Conservation (phyloP, 352 stramenopile genomes). For the Phytophthora chlamydospora region DNA sequence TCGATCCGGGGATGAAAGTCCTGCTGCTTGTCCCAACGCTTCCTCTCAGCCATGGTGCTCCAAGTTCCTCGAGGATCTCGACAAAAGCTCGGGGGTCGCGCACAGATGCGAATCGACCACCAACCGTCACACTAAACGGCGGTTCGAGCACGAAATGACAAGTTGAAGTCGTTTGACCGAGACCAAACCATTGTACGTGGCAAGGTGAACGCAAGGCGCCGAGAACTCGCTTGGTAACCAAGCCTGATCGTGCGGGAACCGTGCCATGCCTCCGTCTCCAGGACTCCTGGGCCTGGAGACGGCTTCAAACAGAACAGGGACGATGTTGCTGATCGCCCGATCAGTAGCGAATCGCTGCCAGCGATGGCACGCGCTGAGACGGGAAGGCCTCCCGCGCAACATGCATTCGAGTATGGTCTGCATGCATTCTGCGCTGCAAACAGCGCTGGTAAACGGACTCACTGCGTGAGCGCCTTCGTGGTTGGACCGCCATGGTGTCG, state of each 20-base stretch:
- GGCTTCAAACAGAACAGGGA: constrained; percentile 4
- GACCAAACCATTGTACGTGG: too few relatives aligned
- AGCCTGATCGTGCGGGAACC: too few relatives aligned
- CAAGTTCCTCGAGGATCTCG: neutral
- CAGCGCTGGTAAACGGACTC: neutral
- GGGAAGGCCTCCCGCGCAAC: neutral
- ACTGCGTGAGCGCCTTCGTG: too few relatives aligned
- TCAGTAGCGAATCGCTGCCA: too few relatives aligned
- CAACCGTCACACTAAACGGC: constrained; percentile 10
- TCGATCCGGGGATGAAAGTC: constrained; percentile 24
- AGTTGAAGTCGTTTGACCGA: too few relatives aligned
- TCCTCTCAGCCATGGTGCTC: constrained; percentile 43
- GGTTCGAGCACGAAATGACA: too few relatives aligned
- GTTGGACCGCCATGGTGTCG: too few relatives aligned
- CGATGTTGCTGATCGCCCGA: constrained; percentile 10
- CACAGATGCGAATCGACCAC: neutral
- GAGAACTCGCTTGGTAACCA: too few relatives aligned
- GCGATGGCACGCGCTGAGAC: neutral
- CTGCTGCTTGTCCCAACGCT: constrained; percentile 56
- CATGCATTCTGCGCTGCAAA: constrained; percentile 20
- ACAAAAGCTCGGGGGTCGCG: constrained; percentile 6
- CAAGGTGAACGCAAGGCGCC: too few relatives aligned
- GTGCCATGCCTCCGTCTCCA: too few relatives aligned
- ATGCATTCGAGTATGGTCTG: constrained; percentile 23
- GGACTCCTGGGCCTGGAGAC: too few relatives aligned